Percentiles rank a stretch among this genome's conserved stretches.
Evolutionary conservation across 1,139 yeast genomes (phyloP).

Genomic region (Saccharomyces hybrid): DNA sequence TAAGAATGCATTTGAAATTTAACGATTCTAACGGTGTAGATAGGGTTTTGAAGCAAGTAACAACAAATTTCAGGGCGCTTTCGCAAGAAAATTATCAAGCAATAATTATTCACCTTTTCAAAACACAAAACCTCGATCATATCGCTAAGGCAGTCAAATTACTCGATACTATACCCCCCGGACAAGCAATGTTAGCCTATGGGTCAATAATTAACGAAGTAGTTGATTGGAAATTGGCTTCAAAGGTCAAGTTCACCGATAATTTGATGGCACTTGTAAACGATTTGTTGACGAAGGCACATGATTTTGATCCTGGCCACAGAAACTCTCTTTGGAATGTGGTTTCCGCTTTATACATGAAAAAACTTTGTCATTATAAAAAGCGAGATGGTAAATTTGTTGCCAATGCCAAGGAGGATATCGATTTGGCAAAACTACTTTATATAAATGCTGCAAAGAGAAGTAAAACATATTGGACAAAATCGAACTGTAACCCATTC

Average conservation of each 20-base stretch:
- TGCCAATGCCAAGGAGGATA: neutral
- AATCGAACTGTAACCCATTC: conserved; percentile 19
- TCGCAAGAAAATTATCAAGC: conserved; percentile 19
- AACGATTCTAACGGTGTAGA: conserved; percentile 39
- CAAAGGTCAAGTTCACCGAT: neutral
- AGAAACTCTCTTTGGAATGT: conserved; percentile 18
- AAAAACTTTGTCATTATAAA: conserved; percentile 7
- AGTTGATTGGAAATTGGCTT: conserved; percentile 12
- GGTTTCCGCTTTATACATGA: conserved; percentile 21
- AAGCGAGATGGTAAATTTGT: neutral
- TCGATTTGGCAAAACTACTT: conserved; percentile 17
- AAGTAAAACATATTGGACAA: neutral
- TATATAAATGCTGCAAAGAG: conserved; percentile 8
- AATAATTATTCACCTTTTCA: conserved; percentile 16
- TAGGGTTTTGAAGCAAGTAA: conserved; percentile 33
- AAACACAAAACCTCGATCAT: conserved; percentile 10
- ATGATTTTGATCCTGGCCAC: conserved; percentile 19
- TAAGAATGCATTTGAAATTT: conserved; percentile 36
- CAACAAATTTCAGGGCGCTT: conserved; percentile 12
- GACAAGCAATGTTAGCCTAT: conserved; percentile 14
- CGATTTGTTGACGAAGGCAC: conserved; percentile 18
- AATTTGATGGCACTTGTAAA: conserved; percentile 11
- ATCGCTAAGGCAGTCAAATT: conserved; percentile 18
- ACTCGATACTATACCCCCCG: conserved; percentile 14
- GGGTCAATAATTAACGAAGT: conserved; percentile 16